Conservation (phyloP, 164 flowering plant genomes). For the Aristolochia contorta region DNA sequence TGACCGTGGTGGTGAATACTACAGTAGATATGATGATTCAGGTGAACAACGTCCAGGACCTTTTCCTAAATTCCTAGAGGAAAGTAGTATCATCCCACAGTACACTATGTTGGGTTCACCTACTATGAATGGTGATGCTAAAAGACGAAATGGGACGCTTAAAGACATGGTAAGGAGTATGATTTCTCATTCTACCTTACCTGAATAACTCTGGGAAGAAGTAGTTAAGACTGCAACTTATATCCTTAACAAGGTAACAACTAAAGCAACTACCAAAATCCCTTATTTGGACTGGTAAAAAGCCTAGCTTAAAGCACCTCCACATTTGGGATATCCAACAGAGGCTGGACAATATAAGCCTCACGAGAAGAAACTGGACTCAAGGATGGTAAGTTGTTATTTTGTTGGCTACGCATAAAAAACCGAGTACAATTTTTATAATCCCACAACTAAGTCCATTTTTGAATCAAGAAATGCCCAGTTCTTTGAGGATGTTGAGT, state of each 20-base stretch:
- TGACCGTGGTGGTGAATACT: background rate
- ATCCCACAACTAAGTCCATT: background rate
- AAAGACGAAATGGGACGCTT: background rate
- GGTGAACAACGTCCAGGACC: too few relatives aligned
- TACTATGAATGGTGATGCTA: background rate
- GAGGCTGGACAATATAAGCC: too few relatives aligned
- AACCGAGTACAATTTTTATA: slow-evolving; percentile 1
- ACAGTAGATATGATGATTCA: too few relatives aligned
- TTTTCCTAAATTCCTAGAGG: too few relatives aligned
- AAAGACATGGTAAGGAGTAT: too few relatives aligned
- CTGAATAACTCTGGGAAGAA: background rate
- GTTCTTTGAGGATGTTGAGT: too few relatives aligned
- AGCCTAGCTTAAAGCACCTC: too few relatives aligned
- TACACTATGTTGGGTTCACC: background rate
- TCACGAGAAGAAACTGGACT: background rate
- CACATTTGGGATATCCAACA: too few relatives aligned
- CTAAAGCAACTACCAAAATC: background rate
- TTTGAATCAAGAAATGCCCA: background rate
- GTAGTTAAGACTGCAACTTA: background rate
- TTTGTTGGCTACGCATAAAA: slow-evolving; percentile 5
- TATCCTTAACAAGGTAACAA: background rate
- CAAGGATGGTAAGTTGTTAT: too few relatives aligned
- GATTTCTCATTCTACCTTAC: too few relatives aligned
- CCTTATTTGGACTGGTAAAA: background rate
- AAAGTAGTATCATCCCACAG: too few relatives aligned